Evolutionary conservation across 345 rosid species (phyloP), one percentile per base, ranked within the genome.

Genomic region (Litchi chinensis): DNA sequence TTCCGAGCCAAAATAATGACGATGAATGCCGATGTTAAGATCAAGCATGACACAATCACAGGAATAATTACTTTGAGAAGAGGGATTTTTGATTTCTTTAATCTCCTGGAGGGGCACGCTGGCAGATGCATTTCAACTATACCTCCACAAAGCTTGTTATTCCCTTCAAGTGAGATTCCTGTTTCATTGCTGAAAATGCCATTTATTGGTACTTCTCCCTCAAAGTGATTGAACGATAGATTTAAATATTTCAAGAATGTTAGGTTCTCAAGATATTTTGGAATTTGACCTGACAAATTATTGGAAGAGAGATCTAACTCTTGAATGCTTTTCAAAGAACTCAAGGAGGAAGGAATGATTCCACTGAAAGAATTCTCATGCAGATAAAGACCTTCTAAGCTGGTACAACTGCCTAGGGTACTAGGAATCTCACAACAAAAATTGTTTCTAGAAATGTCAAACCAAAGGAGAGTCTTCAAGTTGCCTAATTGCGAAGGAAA

Each of bases 141-240:
- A 22, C 52, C 77, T 5, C 44, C 73, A 76, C 83, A 76, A 32
- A 76, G 80, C 64, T 5, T 40, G 3, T 43, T 21, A 70, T 81
- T 81, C 24, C 83, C 83, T 18, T 15, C 6, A 12, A 81, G 32
- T 40, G 62, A 40, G 52, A 65, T 57, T 3, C 39, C 59, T 46
- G 54, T 66, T 43, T 43, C 44, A 57, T 71, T 81, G 22, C 8
- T 21, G 59, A 81, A 81, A 18, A 65, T 8, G 4, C 73, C 80
- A 62, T 65, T 75, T 64, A n/a, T 37, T 12, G 83, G 83, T 16
- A 81, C 77, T 39, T 76, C 54, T 5, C 80, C 80, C 10, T 64
- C 46, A n/a, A 81, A 60, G 37, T 65, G 39, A 56, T 76, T 76
- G 57, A 40, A 76, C 2, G 83, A 76, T 6, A 81, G 24, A 24